A percentile compares a stretch with the other conserved stretches of the same genome.
These are phyloP conservation scores for Parmelia sp. DNA, from an alignment of 495 filamentous ascomycete genomes.

Conservation along the genomic window DNA sequence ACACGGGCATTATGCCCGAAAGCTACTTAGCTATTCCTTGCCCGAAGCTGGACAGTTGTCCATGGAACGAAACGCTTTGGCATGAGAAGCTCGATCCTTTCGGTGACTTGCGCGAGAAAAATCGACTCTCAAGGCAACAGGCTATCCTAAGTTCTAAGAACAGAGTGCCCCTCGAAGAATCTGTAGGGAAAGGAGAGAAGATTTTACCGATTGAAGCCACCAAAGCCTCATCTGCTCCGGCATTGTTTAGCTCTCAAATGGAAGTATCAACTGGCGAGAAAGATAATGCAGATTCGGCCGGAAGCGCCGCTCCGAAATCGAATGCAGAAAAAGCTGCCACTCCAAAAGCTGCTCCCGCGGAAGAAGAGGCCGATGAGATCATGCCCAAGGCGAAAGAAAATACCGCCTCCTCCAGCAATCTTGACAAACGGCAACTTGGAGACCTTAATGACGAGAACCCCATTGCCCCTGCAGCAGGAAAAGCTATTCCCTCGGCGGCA, in stretches of 20 bases:
- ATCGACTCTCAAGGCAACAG: conserved; percentile 28
- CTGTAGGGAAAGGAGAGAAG: neutral
- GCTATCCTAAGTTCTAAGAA: conserved; percentile 27
- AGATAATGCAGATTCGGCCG: neutral
- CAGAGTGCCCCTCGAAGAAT: conserved; percentile 29
- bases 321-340: neutral
- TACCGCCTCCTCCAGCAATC: neutral
- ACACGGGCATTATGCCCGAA: conserved; percentile 90
- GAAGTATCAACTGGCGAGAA: neutral
- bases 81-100: conserved; percentile 51
- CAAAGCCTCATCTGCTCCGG: neutral
- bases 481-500: neutral
- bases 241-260: neutral
- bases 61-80: conserved; percentile 70
- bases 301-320: neutral
- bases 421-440: conserved; percentile 11
- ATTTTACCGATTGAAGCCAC: neutral
- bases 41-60: conserved; percentile 55
- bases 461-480: neutral
- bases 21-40: conserved; percentile 60
- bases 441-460: conserved; percentile 3
- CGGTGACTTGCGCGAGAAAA: conserved; percentile 33
- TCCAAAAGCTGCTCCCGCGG: neutral
- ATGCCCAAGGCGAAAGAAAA: neutral
- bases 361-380: conserved; percentile 4